phyloP scores from a whole-genome alignment of 2,329 filamentous ascomycete species.

The Penicillium concentricum region DNA sequence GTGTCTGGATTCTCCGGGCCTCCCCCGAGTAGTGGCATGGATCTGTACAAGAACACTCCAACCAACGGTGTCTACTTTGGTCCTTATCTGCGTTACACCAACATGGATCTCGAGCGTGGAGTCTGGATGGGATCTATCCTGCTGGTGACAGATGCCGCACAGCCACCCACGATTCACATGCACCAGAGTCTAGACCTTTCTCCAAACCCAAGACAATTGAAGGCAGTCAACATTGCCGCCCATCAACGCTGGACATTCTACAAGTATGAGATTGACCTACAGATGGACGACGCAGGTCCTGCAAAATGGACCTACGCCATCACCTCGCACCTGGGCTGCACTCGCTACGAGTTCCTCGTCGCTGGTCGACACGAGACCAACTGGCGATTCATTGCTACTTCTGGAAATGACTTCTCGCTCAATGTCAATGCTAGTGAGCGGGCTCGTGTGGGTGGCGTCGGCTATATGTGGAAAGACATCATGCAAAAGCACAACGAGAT shows the following conservation, averaged over 20 bases:
- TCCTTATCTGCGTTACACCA: constrained; percentile 90
- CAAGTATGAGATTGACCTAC: constrained; percentile 85
- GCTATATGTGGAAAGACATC: constrained; percentile 99
- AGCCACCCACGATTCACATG: constrained; percentile 93
- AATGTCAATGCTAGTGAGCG: constrained; percentile 84
- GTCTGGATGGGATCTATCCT: constrained; percentile 92
- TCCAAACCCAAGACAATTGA: constrained; percentile 85
- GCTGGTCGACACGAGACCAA: constrained; percentile 85
- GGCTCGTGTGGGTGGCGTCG: constrained; percentile 79
- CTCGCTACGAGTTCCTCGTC: constrained; percentile 95
- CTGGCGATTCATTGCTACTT: constrained; percentile 95
- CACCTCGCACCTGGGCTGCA: constrained; percentile 93
- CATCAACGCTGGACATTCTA: constrained; percentile 97
- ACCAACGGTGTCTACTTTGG: constrained; percentile 98
- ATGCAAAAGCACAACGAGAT: constrained; percentile 96
- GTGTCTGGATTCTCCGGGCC: constrained; percentile 78
- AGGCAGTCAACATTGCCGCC: constrained; percentile 75
- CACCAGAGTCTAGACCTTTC: constrained; percentile 88
- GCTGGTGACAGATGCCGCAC: constrained; percentile 83
- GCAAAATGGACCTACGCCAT: constrained; percentile 98
- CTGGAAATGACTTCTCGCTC: constrained; percentile 91
- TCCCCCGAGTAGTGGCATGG: constrained; percentile 83
- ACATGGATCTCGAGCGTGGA: constrained; percentile 92
- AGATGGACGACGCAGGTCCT: constrained; percentile 75
- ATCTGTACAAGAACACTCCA: constrained; percentile 88